Conservation (phyloP, 345 rosid genomes). For the Eucalyptus viminalis region DNA sequence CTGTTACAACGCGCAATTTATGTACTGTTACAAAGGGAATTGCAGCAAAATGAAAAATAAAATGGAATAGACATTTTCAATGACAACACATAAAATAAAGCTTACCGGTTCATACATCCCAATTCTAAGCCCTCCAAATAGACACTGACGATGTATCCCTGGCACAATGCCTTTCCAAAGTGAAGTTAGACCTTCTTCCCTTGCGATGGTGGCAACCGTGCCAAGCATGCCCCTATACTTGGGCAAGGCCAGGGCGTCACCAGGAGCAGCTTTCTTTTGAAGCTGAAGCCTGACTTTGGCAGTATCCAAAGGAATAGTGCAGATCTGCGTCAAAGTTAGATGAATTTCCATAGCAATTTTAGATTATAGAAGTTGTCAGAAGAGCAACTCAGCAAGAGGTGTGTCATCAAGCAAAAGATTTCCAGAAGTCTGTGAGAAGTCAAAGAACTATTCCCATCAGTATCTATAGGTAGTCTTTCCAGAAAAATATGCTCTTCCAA, state of each 20-base stretch:
- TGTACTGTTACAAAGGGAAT: not conserved
- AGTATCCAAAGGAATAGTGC: conserved; percentile 95
- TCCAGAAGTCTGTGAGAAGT: not conserved
- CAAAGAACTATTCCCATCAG: not conserved
- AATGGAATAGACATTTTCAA: not conserved
- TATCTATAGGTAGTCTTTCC: not conserved
- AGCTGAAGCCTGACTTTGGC: conserved; percentile 99
- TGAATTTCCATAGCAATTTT: not conserved
- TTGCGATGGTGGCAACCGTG: conserved; percentile 82
- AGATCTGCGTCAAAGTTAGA: conserved; percentile 35
- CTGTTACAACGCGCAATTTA: conserved; percentile 14
- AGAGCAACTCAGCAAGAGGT: not conserved
- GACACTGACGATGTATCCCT: conserved; percentile 92
- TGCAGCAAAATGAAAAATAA: not conserved
- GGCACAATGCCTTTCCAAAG: conserved; percentile 97
- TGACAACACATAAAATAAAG: not conserved
- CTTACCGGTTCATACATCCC: conserved; percentile 97
- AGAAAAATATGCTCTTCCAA: not conserved
- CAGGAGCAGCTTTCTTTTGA: conserved; percentile 55
- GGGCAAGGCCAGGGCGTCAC: conserved; percentile 45
- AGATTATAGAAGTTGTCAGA: not conserved
- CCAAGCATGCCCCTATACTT: conserved; percentile 91
- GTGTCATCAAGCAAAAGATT: not conserved
- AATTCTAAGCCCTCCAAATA: conserved; percentile 91
- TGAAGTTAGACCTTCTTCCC: conserved; percentile 85